Conservation (phyloP, 1,284 basidiomycete species). For the Trametes polyzona region DNA sequence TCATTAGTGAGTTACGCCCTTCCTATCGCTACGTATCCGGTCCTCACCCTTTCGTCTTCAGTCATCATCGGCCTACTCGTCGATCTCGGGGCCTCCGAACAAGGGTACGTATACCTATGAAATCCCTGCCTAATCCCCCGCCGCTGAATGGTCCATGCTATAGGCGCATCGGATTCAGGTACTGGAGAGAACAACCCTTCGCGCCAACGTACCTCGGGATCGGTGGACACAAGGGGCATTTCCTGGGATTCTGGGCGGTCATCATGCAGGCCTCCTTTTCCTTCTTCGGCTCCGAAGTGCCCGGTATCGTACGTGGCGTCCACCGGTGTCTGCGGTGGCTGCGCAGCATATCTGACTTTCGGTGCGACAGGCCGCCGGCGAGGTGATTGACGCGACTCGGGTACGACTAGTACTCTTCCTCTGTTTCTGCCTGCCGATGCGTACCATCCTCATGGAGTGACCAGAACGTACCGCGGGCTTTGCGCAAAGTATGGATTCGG, state of each 20-base stretch:
- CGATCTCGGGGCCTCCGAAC: slow-evolving; percentile 31
- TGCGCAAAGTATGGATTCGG: slow-evolving; percentile 58
- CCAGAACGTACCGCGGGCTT: slow-evolving; percentile 45
- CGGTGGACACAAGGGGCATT: slow-evolving; percentile 39
- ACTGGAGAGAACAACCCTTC: slow-evolving; percentile 33
- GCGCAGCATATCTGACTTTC: not conserved
- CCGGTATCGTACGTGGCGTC: slow-evolving; percentile 34
- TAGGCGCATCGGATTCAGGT: slow-evolving; percentile 27
- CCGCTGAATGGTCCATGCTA: not conserved
- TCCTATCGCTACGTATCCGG: not conserved
- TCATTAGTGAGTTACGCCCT: slow-evolving; percentile 31
- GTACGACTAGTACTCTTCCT: slow-evolving; percentile 24
- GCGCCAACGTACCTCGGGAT: slow-evolving; percentile 31
- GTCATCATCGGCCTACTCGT: slow-evolving; percentile 39
- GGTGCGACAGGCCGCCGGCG: slow-evolving; percentile 38
- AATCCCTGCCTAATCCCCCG: not conserved
- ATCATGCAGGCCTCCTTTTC: slow-evolving; percentile 42
- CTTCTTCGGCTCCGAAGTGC: slow-evolving; percentile 38
- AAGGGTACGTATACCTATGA: slow-evolving; percentile 18
- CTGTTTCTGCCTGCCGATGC: not conserved
- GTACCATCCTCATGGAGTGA: not conserved
- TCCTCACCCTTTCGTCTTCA: not conserved
- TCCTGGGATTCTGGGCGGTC: slow-evolving; percentile 54
- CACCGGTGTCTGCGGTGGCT: too few relatives aligned
- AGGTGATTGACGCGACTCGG: slow-evolving; percentile 37